Evolutionary conservation across 2,329 filamentous ascomycete genomes (phyloP).

Genomic region (Hypomyces perniciosus): DNA sequence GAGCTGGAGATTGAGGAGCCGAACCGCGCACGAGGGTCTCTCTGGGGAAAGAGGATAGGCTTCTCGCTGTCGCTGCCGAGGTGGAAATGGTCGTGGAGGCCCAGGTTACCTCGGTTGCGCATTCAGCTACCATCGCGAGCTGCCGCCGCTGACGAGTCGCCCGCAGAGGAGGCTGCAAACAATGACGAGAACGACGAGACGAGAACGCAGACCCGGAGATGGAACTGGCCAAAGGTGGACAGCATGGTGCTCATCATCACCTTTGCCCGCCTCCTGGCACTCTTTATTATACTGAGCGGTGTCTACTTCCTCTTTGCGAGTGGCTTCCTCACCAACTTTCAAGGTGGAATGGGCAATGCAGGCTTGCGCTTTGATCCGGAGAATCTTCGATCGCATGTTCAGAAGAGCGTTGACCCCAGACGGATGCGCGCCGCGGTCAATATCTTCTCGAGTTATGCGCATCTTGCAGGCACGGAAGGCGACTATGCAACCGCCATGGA

Average conservation of each 20-base stretch:
- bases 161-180: constrained; percentile 12
- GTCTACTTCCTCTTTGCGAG: constrained; percentile 83
- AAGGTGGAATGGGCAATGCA: constrained; percentile 50
- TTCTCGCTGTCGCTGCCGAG: constrained; percentile 46
- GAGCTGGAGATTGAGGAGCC: constrained; percentile 83
- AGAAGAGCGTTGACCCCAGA: constrained; percentile 63
- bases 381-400: constrained; percentile 68
- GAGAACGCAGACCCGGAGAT: constrained; percentile 20
- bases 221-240: constrained; percentile 33
- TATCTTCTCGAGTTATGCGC: constrained; percentile 77
- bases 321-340: constrained; percentile 68
- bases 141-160: constrained; percentile 16
- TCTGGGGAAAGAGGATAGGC: constrained; percentile 52
- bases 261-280: constrained; percentile 65
- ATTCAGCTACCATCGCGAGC: constrained; percentile 41
- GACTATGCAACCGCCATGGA: constrained; percentile 82
- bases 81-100: constrained; percentile 52
- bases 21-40: constrained; percentile 35
- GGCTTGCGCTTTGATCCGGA: constrained; percentile 75
- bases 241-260: constrained; percentile 50
- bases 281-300: constrained; percentile 68
- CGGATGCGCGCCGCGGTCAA: constrained; percentile 66
- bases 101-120: constrained; percentile 45
- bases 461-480: constrained; percentile 90
- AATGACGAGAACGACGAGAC: constrained; percentile 21